Base-by-base conservation (phyloP, 345 rosid species). In the Euphorbia tirucalli region DNA sequence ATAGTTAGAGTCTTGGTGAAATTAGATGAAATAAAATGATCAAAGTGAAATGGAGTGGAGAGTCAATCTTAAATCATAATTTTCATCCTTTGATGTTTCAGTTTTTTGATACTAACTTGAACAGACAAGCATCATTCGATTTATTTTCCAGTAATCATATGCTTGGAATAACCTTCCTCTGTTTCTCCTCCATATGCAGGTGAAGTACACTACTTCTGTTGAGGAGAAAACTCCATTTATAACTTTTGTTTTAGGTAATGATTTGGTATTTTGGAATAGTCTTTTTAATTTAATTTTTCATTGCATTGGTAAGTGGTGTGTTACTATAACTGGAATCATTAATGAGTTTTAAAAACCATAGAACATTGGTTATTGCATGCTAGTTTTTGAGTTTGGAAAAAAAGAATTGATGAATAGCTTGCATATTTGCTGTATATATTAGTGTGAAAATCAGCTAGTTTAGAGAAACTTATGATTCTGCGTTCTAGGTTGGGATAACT, bases 211-310 rank as follows among this genome's bases (percentile, higher is more conserved):
- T 72, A 11, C 56, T 52, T 75, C 67, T 18, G 48, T 66, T 69
- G 78, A 79, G 71, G 87, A 75, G 77, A 87, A 78, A 79, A 66
- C 77, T 74, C 92, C 86, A 25, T 90, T 87, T 75, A 89, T 92
- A 59, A 86, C 90, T 65, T 94, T 94, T 78, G 97, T 94, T 50
- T 72, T 94, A 55, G 98, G 98, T 90, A 70, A 80, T 75, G 39
- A 19, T 66, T 63, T 31, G 13, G 15, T 44, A 21, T 69, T 61
- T 25, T 49, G 18, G 15, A 10, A 16, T 41, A 5, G 7, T 46
- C 30, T 58, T 48, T 14, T 46, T 13, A 11, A 27, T 11, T 43
- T 27, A 16, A 27, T 6, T 59, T 46, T 50, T 61, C 27, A 9
- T 35, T 50, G 59, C 24, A n/a, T 9, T 63, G 50, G 15, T n/a